Evolutionary conservation across 2,329 filamentous ascomycete genomes (phyloP), one percentile per base, ranked within the genome.

Genomic region (Colletotrichum abscissum): DNA sequence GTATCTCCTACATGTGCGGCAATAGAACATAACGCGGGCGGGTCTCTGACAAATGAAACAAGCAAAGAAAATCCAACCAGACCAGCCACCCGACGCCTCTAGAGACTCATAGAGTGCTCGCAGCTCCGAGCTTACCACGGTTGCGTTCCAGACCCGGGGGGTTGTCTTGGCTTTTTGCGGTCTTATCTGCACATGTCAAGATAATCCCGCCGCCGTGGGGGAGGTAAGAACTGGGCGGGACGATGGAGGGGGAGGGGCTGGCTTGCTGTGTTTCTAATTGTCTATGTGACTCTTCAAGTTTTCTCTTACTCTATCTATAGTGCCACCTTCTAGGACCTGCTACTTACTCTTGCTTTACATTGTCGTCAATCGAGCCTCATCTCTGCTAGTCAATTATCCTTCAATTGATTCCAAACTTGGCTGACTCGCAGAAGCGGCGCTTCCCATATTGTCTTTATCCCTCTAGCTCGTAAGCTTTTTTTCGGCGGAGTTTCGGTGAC

Each of bases 141-240:
- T 22, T 49, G 19, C 22, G 65, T 69, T 69, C 69, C 69, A 68
- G 69, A 58, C 57, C 35, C 24, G 35, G 28, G 12, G 35, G 22
- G 8, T 5, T 14, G 16, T 49, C 42, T 49, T 49, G 42, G 42
- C 42, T 49, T n/a, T 49, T 49, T 49, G 42, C 42, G 19, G 42
- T 26, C 58, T 69, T 69, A 69, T 72, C 69, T 72, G 65, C 28
- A 24, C 11, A 54, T 63, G 42, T 60, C n/a, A 30, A 67, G 63
- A 38, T 26, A 60, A 60, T 54, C 11, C 42, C 56, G 56, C 63
- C 8, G 65, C 42, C 65, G 38, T 67, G 56, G 28, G 60, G 42
- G 46, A 26, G 5, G 11, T 42, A 7, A 42, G 14, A 16, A 42
- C 14, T 12, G 38, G 38, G 38, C 38, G 38, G 42, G 19, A 26